A percentile compares a stretch with the other conserved stretches of the same genome.
These are phyloP conservation scores for Apiospora pterosperma DNA, from an alignment of 2,329 filamentous ascomycete genomes.

Conservation along the genomic window DNA sequence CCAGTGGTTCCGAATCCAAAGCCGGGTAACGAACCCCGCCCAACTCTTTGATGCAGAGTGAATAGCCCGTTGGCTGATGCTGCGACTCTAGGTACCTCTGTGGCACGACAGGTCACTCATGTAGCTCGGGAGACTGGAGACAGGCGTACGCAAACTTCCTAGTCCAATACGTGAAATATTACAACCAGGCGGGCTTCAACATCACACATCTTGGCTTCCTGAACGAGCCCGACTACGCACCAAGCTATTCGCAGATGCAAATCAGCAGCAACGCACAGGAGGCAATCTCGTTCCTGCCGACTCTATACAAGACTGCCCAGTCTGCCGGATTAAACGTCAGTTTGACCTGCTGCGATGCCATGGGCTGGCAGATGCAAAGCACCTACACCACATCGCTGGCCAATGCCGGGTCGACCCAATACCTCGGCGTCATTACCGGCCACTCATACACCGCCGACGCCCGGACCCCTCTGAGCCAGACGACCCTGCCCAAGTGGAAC, in stretches of 20 bases:
- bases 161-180: slow-evolving; percentile 44
- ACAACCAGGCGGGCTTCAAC: slow-evolving; percentile 38
- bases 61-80: background rate
- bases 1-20: slow-evolving; percentile 31
- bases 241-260: slow-evolving; percentile 35
- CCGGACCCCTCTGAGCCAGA: slow-evolving; percentile 18
- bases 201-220: slow-evolving; percentile 45
- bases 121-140: slow-evolving; percentile 41
- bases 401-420: slow-evolving; percentile 9
- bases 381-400: slow-evolving; percentile 11
- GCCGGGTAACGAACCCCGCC: slow-evolving; percentile 11
- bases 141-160: slow-evolving; percentile 47
- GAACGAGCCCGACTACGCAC: slow-evolving; percentile 37
- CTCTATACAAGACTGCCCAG: slow-evolving; percentile 37
- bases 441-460: slow-evolving; percentile 21
- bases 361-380: slow-evolving; percentile 13
- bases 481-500: slow-evolving; percentile 38
- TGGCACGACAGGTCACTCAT: slow-evolving; percentile 34
- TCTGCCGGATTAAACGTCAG: slow-evolving; percentile 32
- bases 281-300: slow-evolving; percentile 23
- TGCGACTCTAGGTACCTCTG: slow-evolving; percentile 27
- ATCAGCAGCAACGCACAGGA: slow-evolving; percentile 26
- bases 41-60: background rate
- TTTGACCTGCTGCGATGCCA: slow-evolving; percentile 42
- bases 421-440: slow-evolving; percentile 14